Conservation (phyloP, 768 basidiomycete species). For the Suillus luteus region DNA sequence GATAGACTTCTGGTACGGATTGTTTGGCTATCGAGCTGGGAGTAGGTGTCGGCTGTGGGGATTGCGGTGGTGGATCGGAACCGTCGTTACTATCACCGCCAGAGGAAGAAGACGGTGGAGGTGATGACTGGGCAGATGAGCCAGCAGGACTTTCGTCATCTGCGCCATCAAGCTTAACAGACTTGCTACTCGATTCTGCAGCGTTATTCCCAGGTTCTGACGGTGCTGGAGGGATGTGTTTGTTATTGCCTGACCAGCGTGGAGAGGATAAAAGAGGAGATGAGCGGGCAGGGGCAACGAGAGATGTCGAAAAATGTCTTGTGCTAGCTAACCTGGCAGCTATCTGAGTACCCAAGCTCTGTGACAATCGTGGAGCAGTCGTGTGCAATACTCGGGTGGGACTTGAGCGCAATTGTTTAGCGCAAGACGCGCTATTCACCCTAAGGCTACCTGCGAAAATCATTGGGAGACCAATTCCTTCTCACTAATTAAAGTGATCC, state of each 20-base stretch:
- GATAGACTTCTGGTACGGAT: constrained; percentile 87
- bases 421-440: constrained; percentile 16
- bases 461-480: constrained; percentile 26
- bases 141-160: constrained; percentile 36
- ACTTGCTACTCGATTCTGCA: constrained; percentile 25
- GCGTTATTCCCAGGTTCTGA: constrained; percentile 27
- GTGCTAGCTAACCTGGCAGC: constrained; percentile 16
- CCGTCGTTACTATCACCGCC: constrained; percentile 40
- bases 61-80: constrained; percentile 41
- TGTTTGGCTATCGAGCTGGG: constrained; percentile 75
- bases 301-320: constrained; percentile 32
- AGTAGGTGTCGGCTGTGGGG: constrained; percentile 38
- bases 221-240: constrained; percentile 26
- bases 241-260: constrained; percentile 45
- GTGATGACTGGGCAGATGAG: constrained; percentile 34
- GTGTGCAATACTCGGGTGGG: constrained; percentile 16
- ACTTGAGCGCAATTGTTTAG: constrained; percentile 17
- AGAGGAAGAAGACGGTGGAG: constrained; percentile 42
- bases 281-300: constrained; percentile 26
- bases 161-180: constrained; percentile 25
- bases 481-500: constrained; percentile 17
- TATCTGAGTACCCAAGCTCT: constrained; percentile 11
- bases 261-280: constrained; percentile 36
- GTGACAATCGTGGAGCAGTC: constrained; percentile 15
- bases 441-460: constrained; percentile 24